Percentiles rank a stretch among this genome's conserved stretches.
Conservation (phyloP, 306 rosid genomes). For the Potentilla sterilis region DNA sequence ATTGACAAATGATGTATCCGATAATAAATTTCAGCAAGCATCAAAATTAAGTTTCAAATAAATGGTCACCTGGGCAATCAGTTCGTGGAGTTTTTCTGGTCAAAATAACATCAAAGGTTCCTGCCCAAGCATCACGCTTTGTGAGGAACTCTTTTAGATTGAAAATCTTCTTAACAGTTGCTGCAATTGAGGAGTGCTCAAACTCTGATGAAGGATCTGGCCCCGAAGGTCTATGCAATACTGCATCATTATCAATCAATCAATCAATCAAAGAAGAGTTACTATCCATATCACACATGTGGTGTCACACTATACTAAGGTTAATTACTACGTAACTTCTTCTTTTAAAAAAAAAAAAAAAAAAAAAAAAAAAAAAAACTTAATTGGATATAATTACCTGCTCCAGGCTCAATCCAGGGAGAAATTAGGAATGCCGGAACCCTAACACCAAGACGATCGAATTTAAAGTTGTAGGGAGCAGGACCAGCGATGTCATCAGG, state of each 20-base stretch:
- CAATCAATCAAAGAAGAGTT: neutral
- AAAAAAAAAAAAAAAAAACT: too few species aligned
- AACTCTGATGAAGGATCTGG: conserved; percentile 58
- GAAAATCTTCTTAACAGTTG: conserved; percentile 68
- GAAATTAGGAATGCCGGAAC: conserved; percentile 59
- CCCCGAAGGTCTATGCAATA: conserved; percentile 54
- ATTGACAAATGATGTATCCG: neutral
- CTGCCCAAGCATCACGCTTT: conserved; percentile 57
- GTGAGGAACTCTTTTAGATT: conserved; percentile 51
- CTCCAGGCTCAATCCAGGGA: conserved; percentile 69
- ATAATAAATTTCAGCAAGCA: neutral
- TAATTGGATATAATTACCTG: conserved; percentile 30
- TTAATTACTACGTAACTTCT: too few species aligned
- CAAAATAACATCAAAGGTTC: conserved; percentile 42
- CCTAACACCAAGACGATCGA: conserved; percentile 71
- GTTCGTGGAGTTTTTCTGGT: conserved; percentile 38
- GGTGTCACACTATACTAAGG: too few species aligned
- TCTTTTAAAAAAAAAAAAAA: too few species aligned
- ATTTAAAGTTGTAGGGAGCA: conserved; percentile 46
- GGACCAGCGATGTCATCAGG: conserved; percentile 59
- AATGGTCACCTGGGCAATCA: conserved; percentile 41
- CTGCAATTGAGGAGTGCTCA: conserved; percentile 62
- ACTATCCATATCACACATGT: neutral
- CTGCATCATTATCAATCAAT: conserved; percentile 29
- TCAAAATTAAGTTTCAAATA: neutral